Conservation (phyloP, 805 yeast genomes). For the baker's yeast (Saccharomyces cerevisiae) region DNA sequence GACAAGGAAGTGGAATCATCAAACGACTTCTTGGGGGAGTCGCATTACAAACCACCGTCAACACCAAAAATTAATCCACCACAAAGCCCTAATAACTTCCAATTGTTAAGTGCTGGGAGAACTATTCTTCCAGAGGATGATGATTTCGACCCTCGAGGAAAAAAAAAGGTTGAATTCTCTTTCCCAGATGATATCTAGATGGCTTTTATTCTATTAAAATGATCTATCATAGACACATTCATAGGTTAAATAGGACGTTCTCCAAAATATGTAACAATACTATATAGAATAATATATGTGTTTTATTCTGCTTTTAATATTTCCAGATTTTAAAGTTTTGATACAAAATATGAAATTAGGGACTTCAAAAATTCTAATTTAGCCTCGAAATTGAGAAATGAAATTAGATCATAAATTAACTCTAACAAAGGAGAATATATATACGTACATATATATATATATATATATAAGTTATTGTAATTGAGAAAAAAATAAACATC, state of each 20-base stretch:
- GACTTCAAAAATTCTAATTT: no score
- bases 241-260: background rate
- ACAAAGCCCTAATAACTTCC: conserved; percentile 17
- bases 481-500: background rate
- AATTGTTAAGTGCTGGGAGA: conserved; percentile 26
- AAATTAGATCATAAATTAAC: no score
- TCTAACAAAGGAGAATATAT: background rate
- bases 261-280: background rate
- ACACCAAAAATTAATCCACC: background rate
- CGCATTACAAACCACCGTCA: conserved; percentile 1
- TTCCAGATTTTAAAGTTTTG: background rate
- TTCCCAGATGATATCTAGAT: conserved; percentile 27
- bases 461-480: background rate
- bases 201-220: background rate
- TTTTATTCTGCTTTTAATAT: background rate
- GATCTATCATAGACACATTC: background rate
- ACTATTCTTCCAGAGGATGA: conserved; percentile 25
- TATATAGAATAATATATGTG: background rate
- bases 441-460: background rate
- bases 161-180: conserved; percentile 17
- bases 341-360: background rate
- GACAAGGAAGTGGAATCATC: conserved; percentile 8
- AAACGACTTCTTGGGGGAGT: conserved; percentile 2
- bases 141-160: conserved; percentile 14
- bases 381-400: no score